phyloP scores from a whole-genome alignment of 1,284 basidiomycete genomes.

The Gymnopus androsaceus region DNA sequence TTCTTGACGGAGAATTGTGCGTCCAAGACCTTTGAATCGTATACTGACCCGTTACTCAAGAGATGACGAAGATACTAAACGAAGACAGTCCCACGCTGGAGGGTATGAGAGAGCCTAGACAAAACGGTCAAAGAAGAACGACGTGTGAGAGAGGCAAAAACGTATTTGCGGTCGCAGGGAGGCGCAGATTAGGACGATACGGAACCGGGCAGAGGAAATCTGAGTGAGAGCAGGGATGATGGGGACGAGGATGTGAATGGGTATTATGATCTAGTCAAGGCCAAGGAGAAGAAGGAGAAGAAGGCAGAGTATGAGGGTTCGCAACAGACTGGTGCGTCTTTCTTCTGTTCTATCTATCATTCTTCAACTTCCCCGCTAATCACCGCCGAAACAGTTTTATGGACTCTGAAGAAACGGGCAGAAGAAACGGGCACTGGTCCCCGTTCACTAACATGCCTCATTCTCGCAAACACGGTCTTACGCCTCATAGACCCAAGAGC shows the following conservation, averaged over 20 bases:
- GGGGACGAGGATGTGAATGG: slow-evolving; percentile 55
- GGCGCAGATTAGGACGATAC: slow-evolving; percentile 70
- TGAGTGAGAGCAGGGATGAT: slow-evolving; percentile 48
- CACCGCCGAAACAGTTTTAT: slow-evolving; percentile 48
- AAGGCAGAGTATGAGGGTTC: slow-evolving; percentile 77
- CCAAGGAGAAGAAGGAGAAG: slow-evolving; percentile 74
- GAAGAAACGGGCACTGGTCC: slow-evolving; percentile 70
- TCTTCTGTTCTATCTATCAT: background rate
- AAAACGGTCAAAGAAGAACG: slow-evolving; percentile 59
- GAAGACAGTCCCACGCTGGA: too few species aligned
- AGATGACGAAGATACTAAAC: too few species aligned
- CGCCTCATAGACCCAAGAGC: slow-evolving; percentile 81
- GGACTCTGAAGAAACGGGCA: slow-evolving; percentile 48
- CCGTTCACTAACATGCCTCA: slow-evolving; percentile 84
- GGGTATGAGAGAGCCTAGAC: too few species aligned
- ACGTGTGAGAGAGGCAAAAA: slow-evolving; percentile 49
- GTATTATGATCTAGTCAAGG: slow-evolving; percentile 89
- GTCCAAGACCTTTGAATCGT: too few species aligned
- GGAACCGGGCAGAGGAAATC: slow-evolving; percentile 47
- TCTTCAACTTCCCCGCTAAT: slow-evolving; percentile 9
- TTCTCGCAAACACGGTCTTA: slow-evolving; percentile 93
- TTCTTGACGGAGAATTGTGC: too few species aligned
- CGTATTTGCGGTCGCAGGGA: slow-evolving; percentile 47
- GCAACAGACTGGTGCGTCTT: slow-evolving; percentile 62
- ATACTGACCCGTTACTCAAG: too few species aligned